Base-by-base conservation (phyloP, 768 basidiomycete species). In the Gautieria morchelliformis region DNA sequence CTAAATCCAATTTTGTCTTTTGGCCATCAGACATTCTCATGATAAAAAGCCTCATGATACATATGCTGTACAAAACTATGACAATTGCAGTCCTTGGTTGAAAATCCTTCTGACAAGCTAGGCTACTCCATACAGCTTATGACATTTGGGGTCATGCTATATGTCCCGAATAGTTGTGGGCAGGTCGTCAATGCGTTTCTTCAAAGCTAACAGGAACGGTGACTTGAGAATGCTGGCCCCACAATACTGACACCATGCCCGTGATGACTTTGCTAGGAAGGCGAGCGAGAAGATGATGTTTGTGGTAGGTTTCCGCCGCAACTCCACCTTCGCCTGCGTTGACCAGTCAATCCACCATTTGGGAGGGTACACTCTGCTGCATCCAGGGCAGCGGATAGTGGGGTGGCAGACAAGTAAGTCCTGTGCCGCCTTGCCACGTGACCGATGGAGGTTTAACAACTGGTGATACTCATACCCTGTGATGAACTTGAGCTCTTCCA, bases 301-400 rank as follows among this genome's bases (percentile, higher is more conserved):
- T 15, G 81, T 76, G 55, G 78, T 78, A 40, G 85, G 85, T 45
- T 81, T 71, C 48, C 66, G 63, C 27, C 69, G 68, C 56, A 89
- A 69, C 64, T 88, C 86, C 64, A 77, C 75, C 63, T 63, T 76
- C 37, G 84, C 86, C 58, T 71, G 64, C 65, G 65, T 75, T 65
- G 78, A 75, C 62, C 79, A 89, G 59, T 79, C 78, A 19, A 66
- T 65, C 85, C 85, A 89, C 87, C 85, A 88, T 66, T 75, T 77
- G 22, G 87, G 87, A 5, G 75, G 72, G 7, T 71, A n/a, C n/a
- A n/a, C n/a, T n/a, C n/a, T n/a, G 41, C 84, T 87, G 63, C 85
- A 89, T 59, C 83, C 79, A 71, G 82, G 77, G 68, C 87, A 88
- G 67, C 80, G 81, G 61, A 84, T 64, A 35, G 78, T 73, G 3